Base-by-base conservation (phyloP, 345 rosid genomes). In the Lenwebbia sp. region DNA sequence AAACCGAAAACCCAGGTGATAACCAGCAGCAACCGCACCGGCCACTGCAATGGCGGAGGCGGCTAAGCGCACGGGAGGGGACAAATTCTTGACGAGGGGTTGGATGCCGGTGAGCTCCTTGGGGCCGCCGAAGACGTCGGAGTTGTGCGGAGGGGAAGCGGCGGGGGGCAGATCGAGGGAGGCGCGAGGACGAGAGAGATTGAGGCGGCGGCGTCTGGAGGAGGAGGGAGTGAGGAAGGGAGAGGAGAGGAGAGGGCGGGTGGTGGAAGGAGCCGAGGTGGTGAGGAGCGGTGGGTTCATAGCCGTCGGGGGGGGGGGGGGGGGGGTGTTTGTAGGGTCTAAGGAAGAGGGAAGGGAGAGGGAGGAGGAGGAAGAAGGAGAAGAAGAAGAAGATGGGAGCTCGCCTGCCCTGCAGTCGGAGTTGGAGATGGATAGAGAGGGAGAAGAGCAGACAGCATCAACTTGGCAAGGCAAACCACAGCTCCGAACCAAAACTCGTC, bases 91-190 rank as follows among this genome's bases (percentile, higher is more conserved):
- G 15, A 98, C 95, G 82, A 96, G 58, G 4, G 97, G 95, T 86
- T 96, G 98, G 85, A 95, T 47, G 83, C 98, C 99, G 13, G 93
- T 86, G 54, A 98, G 96, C 88, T 96, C 99, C 91, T 89, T 92
- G 85, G 88, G 92, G 40, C 91, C 93, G 33, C 98, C 98, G 82
- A 95, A 92, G 23, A 92, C 89, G 87, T 86, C 88, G 22, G 87
- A 37, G 52, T 86, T 83, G 55, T 84, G 87, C 22, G 51, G 28
- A 75, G 65, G 4, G 51, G 56, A 40, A 85, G 83, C 11, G 83
- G 82, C 7, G 83, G 22, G 25, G 44, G 30, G 88, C 85, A 9
- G 86, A 49, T 54, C 47, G 89, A 4, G n/a, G 92, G 57, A 53
- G 91, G 22, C 83, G 91, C 81, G 81, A 5, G 81, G 81, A 37